A percentile compares a stretch with the other conserved stretches of the same genome.
These are phyloP conservation scores for Perilla frutescens DNA, from an alignment of 257 asterid species.

Conservation along the genomic window DNA sequence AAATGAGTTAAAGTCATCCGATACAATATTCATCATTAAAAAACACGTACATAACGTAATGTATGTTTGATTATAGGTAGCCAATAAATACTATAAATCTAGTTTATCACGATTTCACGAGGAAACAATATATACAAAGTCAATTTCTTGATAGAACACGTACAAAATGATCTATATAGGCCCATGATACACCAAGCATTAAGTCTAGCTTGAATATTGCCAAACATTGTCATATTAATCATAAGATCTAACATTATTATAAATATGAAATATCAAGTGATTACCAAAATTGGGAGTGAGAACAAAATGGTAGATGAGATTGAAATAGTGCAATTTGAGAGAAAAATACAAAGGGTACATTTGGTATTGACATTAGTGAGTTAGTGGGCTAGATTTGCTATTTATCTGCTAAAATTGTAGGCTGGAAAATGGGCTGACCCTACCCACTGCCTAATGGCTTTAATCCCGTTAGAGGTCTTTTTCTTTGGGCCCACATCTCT, in stretches of 20 bases:
- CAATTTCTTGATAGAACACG: too few species aligned
- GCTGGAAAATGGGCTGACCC: slow-evolving; percentile 3
- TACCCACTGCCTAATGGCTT: background rate
- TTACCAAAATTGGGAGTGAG: background rate
- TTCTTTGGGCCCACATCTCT: background rate
- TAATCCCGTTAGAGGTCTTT: too few species aligned
- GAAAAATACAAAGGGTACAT: slow-evolving; percentile 18
- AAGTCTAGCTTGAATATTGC: background rate
- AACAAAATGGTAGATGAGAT: background rate
- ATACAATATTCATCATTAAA: too few species aligned
- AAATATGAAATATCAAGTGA: background rate
- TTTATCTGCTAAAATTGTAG: background rate
- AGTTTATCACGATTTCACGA: too few species aligned
- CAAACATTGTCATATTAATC: background rate
- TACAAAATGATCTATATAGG: too few species aligned
- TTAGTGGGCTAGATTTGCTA: slow-evolving; percentile 1
- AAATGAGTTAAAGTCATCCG: too few species aligned
- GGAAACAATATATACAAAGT: too few species aligned
- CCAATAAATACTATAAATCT: too few species aligned
- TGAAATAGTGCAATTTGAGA: too few species aligned
- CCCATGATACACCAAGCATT: too few species aligned
- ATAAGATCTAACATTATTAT: background rate
- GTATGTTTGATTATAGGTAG: too few species aligned
- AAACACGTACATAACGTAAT: too few species aligned
- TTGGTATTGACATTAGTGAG: background rate